Percentiles rank a stretch among this genome's conserved stretches.
These are phyloP conservation scores for Sugiyamaella mastotermitis DNA, from an alignment of 805 yeast species.

Conservation along the genomic window DNA sequence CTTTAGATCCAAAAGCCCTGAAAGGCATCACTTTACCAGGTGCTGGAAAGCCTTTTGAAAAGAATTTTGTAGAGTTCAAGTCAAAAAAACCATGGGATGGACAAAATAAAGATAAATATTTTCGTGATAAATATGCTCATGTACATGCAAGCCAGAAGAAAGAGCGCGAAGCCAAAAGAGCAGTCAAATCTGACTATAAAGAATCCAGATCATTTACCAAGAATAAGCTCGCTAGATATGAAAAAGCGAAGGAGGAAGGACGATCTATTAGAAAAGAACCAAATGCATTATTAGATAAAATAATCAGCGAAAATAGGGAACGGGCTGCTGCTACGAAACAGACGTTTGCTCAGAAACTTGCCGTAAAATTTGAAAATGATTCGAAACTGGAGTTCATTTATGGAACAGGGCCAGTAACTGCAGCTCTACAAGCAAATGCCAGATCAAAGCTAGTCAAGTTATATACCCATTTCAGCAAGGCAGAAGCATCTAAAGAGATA, in stretches of 20 bases:
- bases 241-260: constrained; percentile 5
- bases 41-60: constrained; percentile 32
- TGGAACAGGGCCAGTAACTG: constrained; percentile 69
- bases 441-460: constrained; percentile 51
- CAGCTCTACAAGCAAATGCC: constrained; percentile 55
- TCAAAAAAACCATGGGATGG: constrained; percentile 64
- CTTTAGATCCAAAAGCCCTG: too few species aligned
- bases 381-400: constrained; percentile 51
- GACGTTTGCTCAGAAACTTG: constrained; percentile 3
- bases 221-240: constrained; percentile 14
- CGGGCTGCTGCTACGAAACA: constrained; percentile 32
- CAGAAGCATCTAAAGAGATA: constrained; percentile 37
- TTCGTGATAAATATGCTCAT: constrained; percentile 57
- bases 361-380: constrained; percentile 25
- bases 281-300: constrained; percentile 11
- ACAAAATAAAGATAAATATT: constrained; percentile 56
- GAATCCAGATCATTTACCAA: constrained; percentile 10
- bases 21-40: not conserved
- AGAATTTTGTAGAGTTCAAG: constrained; percentile 37
- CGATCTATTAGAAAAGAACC: constrained; percentile 3
- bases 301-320: not conserved
- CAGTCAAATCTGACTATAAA: constrained; percentile 11
- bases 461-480: constrained; percentile 38
- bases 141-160: constrained; percentile 49
- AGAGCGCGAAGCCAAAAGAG: constrained; percentile 15